A percentile compares a stretch with the other conserved stretches of the same genome.
Evolutionary conservation across 1,284 basidiomycete species (phyloP).

Genomic region (Malassezia sp.): DNA sequence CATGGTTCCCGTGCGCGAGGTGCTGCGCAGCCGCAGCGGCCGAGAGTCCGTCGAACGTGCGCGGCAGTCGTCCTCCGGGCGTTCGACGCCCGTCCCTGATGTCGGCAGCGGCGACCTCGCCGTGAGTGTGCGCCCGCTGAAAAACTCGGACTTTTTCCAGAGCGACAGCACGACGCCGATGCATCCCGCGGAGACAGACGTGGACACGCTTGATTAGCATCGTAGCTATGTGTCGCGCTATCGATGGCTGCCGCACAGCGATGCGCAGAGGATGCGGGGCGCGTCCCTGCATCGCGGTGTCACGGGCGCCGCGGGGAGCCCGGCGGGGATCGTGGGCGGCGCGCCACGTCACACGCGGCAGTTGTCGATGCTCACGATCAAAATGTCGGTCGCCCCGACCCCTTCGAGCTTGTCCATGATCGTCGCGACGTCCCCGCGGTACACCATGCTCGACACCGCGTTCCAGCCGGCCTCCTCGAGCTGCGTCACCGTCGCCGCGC

Average conservation of each 20-base stretch:
- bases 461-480: constrained; percentile 75
- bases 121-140: constrained; percentile 24
- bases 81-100: too few species aligned
- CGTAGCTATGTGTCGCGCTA: background rate
- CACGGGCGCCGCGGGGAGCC: background rate
- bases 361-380: constrained; percentile 81
- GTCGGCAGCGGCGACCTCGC: constrained; percentile 1
- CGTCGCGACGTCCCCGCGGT: constrained; percentile 66
- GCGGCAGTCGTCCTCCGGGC: constrained; percentile 2
- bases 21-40: constrained; percentile 34
- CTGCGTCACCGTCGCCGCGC: constrained; percentile 78
- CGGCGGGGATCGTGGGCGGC: too few species aligned
- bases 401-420: constrained; percentile 81
- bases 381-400: constrained; percentile 76
- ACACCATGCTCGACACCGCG: constrained; percentile 83
- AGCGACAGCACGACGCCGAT: constrained; percentile 26
- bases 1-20: constrained; percentile 46
- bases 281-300: too few species aligned
- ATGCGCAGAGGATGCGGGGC: too few species aligned
- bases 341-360: constrained; percentile 76
- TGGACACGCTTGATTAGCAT: constrained; percentile 26
- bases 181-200: constrained; percentile 24
- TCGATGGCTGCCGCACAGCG: too few species aligned
- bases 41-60: constrained; percentile 22
- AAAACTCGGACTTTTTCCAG: constrained; percentile 41